Percentiles rank a stretch among this genome's conserved stretches.
Evolutionary conservation across 495 filamentous ascomycete genomes (phyloP).

Genomic region (Talaromyces trachyspermus): DNA sequence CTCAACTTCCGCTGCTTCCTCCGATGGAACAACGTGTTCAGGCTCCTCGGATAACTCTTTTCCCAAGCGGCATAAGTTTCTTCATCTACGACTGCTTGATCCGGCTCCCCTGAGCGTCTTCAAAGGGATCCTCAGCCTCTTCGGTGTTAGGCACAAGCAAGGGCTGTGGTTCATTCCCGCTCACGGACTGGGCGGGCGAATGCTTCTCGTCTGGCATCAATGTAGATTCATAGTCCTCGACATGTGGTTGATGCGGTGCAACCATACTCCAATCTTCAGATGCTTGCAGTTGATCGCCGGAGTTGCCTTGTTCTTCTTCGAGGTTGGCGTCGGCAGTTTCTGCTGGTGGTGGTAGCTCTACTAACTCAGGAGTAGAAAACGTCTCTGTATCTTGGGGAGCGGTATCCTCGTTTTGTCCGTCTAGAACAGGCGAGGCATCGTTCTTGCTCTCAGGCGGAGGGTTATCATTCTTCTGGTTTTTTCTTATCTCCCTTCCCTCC

Average conservation of each 20-base stretch:
- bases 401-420: background rate
- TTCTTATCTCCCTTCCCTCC: slow-evolving; percentile 26
- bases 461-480: slow-evolving; percentile 33
- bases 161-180: background rate
- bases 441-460: background rate
- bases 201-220: background rate
- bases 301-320: slow-evolving; percentile 18
- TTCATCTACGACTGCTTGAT: no score
- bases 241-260: background rate
- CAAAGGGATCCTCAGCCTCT: background rate
- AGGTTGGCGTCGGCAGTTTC: background rate
- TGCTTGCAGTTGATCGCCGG: slow-evolving; percentile 1
- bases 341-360: background rate
- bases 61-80: no score
- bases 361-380: background rate
- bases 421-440: background rate
- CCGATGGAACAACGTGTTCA: background rate
- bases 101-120: background rate
- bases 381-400: background rate
- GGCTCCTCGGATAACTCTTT: no score
- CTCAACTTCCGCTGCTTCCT: background rate
- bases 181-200: background rate
- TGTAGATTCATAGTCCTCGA: background rate
- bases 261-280: slow-evolving; percentile 2
- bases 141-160: background rate